phyloP scores from a whole-genome alignment of 192 early-diverging fungal species.

The Coemansia pectinata region DNA sequence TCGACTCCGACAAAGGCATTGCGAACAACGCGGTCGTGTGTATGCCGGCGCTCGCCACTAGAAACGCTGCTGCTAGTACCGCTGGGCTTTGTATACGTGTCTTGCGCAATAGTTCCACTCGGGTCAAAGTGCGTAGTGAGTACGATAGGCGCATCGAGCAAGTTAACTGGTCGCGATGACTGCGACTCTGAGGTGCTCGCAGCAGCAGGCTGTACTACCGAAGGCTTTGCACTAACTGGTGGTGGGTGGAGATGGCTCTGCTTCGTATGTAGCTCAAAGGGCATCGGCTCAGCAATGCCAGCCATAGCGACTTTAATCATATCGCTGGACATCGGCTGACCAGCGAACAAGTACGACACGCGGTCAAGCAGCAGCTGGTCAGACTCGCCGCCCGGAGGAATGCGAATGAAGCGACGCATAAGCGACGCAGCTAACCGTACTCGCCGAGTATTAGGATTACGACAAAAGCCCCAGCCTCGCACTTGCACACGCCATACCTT shows the following conservation, averaged over 20 bases:
- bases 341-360: constrained; percentile 48
- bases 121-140: constrained; percentile 31
- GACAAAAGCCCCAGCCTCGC: constrained; percentile 47
- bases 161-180: constrained; percentile 18
- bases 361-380: constrained; percentile 42
- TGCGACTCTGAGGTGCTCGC: no score
- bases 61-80: neutral
- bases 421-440: constrained; percentile 37
- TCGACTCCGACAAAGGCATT: constrained; percentile 7
- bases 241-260: neutral
- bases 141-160: constrained; percentile 46
- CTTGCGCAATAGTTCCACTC: constrained; percentile 3
- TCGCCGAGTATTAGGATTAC: constrained; percentile 29
- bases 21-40: constrained; percentile 22
- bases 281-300: constrained; percentile 40
- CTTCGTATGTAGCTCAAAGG: constrained; percentile 34
- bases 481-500: constrained; percentile 54
- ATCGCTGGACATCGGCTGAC: constrained; percentile 22
- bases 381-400: constrained; percentile 25
- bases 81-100: neutral
- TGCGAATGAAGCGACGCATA: constrained; percentile 43
- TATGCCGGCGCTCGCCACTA: neutral
- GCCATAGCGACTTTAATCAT: constrained; percentile 47
- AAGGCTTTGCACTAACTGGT: neutral
- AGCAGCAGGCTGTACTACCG: neutral